Evolutionary conservation across 192 early-diverging fungal species (phyloP), one percentile per base, ranked within the genome.

Genomic region (Mortierella claussenii): DNA sequence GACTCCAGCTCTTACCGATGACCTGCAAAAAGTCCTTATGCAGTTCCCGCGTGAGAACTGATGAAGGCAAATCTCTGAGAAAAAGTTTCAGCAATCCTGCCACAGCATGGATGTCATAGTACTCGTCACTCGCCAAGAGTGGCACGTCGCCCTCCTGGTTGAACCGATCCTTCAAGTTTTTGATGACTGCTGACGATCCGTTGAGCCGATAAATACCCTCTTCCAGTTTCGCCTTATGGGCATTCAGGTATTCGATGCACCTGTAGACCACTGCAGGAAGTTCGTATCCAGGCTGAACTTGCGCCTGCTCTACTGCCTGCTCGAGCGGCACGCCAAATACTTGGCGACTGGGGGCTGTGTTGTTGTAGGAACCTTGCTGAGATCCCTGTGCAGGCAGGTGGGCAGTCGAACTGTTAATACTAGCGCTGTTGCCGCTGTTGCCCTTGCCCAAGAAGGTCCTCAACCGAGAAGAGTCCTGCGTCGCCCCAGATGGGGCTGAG

Each of bases 151-250:
- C 91, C 33, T 94, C 93, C 69, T 64, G 42, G 65, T 99, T 92
- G 50, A 99, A 99, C 52, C 87, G 81, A 43, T 89, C 89, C 79
- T 91, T 93, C 54, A 99, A 82, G 49, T 53, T 57, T 58, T 92
- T 86, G 64, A 98, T 92, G 32, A 87, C 85, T 8, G 82, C 68
- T 27, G 89, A 82, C 28, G 89, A 88, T 26, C 97, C 97, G 36
- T 90, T 94, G 68, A 96, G 82, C 13, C 97, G 89, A 82, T 98
- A 99, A 31, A 99, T 91, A 4, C 97, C 97, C 80, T 98, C 96
- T 62, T 99, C 97, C 23, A 92, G 68, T 52, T 83, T 88, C 9
- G 96, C 97, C 69, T 93, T 91, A 71, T 92, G 93, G 3, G 90
- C 87, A 75, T 99, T 97, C 50, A 99, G 74, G 65, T 94, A 99